Conservation (phyloP, 331 rosid genomes). For the Stylosanthes scabra region DNA sequence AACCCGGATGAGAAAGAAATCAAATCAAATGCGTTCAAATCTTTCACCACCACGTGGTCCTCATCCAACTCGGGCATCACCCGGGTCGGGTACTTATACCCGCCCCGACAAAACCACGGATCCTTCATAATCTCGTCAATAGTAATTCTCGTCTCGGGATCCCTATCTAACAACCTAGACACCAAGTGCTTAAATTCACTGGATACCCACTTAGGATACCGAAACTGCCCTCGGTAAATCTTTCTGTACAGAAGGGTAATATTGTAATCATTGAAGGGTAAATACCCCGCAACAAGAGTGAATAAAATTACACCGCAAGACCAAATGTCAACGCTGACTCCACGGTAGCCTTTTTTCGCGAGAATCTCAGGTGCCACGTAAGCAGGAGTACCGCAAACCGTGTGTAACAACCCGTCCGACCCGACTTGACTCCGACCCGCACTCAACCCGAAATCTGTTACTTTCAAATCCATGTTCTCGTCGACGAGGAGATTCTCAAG, state of each 20-base stretch:
- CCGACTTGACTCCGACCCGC: conserved; percentile 52
- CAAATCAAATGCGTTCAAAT: conserved; percentile 70
- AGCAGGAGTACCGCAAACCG: conserved; percentile 80
- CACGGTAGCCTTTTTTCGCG: conserved; percentile 65
- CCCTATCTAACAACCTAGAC: conserved; percentile 62
- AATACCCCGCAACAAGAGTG: conserved; percentile 60
- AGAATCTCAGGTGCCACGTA: conserved; percentile 87
- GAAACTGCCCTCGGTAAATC: conserved; percentile 63
- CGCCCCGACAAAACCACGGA: conserved; percentile 57
- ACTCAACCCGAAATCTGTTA: conserved; percentile 70
- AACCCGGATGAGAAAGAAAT: conserved; percentile 64
- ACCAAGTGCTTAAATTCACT: conserved; percentile 48
- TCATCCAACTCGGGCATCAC: not conserved
- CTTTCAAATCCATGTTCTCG: conserved; percentile 59
- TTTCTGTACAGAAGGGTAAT: conserved; percentile 66
- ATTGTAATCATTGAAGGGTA: conserved; percentile 65
- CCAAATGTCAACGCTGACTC: conserved; percentile 73
- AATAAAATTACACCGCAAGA: conserved; percentile 71
- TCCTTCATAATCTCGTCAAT: conserved; percentile 58
- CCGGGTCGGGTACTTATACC: conserved; percentile 35
- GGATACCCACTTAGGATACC: conserved; percentile 65
- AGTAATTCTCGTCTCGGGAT: conserved; percentile 61
- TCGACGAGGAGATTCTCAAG: conserved; percentile 76
- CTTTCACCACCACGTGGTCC: conserved; percentile 4
- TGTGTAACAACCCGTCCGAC: conserved; percentile 66